These are phyloP conservation scores for Tuber indicum DNA, from an alignment of 495 filamentous ascomycete species.

Conservation along the genomic window DNA sequence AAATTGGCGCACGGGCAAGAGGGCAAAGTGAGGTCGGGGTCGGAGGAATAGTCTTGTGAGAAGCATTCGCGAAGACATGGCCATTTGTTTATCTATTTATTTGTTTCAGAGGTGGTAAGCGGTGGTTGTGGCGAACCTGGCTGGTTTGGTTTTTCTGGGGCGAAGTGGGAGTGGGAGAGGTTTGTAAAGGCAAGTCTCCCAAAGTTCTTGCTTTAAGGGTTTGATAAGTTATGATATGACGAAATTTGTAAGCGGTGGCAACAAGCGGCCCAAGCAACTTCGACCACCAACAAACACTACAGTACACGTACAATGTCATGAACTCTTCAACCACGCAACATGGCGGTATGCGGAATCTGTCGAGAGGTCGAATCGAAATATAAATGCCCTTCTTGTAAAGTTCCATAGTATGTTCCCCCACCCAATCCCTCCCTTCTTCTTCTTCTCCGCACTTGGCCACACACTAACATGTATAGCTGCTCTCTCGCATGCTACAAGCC, in stretches of 20 bases:
- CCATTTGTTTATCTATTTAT: not conserved
- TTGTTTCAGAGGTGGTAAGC: not conserved
- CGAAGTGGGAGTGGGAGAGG: not conserved
- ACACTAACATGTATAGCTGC: conserved; percentile 20
- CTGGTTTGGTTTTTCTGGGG: too few species aligned
- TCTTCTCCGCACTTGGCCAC: conserved; percentile 8
- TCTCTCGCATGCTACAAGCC: conserved; percentile 39
- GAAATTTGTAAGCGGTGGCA: conserved; percentile 4
- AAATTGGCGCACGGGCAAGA: not conserved
- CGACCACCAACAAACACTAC: not conserved
- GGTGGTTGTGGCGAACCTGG: not conserved
- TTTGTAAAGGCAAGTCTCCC: not conserved
- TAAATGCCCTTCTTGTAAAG: conserved; percentile 37
- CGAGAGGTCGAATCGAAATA: conserved; percentile 33
- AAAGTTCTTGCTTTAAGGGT: not conserved
- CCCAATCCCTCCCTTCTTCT: not conserved
- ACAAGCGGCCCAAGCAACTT: not conserved
- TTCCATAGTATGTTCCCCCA: conserved; percentile 33
- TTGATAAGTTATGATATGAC: not conserved
- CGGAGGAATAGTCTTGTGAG: not conserved
- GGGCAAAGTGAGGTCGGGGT: not conserved
- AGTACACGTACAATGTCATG: too few species aligned
- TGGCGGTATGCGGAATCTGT: conserved; percentile 35
- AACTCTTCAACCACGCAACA: conserved; percentile 15
- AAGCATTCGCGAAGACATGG: not conserved